Base-by-base conservation (phyloP, 2,329 filamentous ascomycete genomes). In the Magnaporthiopsis incrustans region DNA sequence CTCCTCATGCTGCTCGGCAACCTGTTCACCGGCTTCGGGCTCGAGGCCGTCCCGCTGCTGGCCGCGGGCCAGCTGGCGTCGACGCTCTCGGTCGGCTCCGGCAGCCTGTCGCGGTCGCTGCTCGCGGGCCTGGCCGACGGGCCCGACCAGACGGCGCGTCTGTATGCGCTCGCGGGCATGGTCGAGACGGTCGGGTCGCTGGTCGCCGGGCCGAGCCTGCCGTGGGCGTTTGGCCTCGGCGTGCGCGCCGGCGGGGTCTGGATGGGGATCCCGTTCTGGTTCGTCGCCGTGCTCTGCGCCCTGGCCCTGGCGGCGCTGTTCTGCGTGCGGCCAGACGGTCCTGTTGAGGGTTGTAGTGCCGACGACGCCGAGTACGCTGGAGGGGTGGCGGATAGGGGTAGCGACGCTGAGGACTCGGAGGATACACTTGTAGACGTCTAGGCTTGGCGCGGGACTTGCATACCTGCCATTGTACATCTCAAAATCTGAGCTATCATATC, bases 151-250 rank as follows among this genome's bases (percentile, higher is more conserved):
- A 71, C 68, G 18, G 68, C 67, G 10, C 68, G 71, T 30, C 64
- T 74, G n/a, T 71, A 72, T 63, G 71, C 71, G 6, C 67, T 73
- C n/a, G 68, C 70, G 25, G 68, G 68, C 64, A 72, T 72, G 60
- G 65, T 69, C 12, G 69, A 72, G 66, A 69, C 69, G 5, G 57
- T 67, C 11, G 68, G 71, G 35, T 65, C 64, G 35, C 65, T 73
- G 14, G 63, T 70, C 32, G 68, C 67, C 2, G 70, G 69, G 1
- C 70, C 72, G n/a, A 59, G 69, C 11, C 64, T 73, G 33, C 70
- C 71, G 11, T 69, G 70, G 67, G 50, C 67, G 3, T 73, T 73
- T 59, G 69, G 67, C 3, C 57, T 60, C 7, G 70, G 71, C 15
- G 67, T 74, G 67, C 35, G 61, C 27, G 57, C 68, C 3, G 67